Evolutionary conservation across 495 filamentous ascomycete genomes (phyloP), one percentile per base, ranked within the genome.

Genomic region (Penicillium bovifimosum): DNA sequence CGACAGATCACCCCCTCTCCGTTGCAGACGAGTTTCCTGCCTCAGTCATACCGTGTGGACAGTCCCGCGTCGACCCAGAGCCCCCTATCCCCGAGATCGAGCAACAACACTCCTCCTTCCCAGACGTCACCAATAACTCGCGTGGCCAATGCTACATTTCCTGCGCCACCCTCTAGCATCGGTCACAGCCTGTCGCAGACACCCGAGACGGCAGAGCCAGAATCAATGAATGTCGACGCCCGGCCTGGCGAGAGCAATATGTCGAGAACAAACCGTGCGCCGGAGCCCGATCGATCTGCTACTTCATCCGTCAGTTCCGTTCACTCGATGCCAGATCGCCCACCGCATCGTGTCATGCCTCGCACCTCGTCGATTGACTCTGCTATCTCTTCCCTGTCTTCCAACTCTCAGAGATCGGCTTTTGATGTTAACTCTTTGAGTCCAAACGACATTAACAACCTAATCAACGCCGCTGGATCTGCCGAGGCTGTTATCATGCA

Each of bases 351-450:
- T 32, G 64, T 72, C 42, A 74, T 80, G 59, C 83, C 86, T 48
- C 84, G 92, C 55, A 97, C 86, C 41, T 90, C 90, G 2, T 98
- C 93, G 32, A 96, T 96, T 59, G 93, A 97, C 63, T 96, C 93
- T 7, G 88, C 90, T 0, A 88, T 95, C 24, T 97, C 92, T 1
- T 86, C 88, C 5, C 77, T 91, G 36, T 95, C 90, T 7, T 82
- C 85, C n/a, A 78, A 76, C 13, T 74, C 77, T 6, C 81, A 84
- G 40, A 88, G 85, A 60, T 74, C 74, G 11, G 79, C 84, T 5
- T 79, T 83, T 47, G 87, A 90, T 62, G 68, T 67, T 26, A 74
- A 60, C 42, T 54, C 65, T 4, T 53, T 77, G 11, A 76, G 66
- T 35, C 63, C 76, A 47, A 72, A 82, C 9, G 88, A 93, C 51